Conservation (phyloP, 257 asterid species). For the Scutellaria minor region DNA sequence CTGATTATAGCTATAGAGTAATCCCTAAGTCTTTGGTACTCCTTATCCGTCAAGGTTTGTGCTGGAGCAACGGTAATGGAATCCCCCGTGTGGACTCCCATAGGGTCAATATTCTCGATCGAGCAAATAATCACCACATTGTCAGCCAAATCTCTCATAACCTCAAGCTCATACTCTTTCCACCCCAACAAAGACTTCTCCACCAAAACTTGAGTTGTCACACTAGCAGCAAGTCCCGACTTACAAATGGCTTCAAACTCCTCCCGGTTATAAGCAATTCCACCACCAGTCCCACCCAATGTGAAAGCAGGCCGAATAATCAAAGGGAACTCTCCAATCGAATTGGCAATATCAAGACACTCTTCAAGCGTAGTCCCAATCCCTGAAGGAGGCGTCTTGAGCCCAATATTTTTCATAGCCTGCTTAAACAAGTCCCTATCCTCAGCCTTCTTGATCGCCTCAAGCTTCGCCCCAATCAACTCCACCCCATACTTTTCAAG, state of each 20-base stretch:
- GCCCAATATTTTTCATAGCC: slow-evolving; percentile 92
- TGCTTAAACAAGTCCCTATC: slow-evolving; percentile 93
- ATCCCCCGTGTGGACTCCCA: slow-evolving; percentile 99
- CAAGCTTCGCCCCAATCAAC: slow-evolving; percentile 95
- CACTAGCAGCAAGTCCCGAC: slow-evolving; percentile 93
- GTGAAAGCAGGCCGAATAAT: slow-evolving; percentile 97
- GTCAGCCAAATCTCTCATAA: slow-evolving; percentile 96
- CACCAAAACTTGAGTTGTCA: slow-evolving; percentile 91
- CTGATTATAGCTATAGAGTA: slow-evolving; percentile 95
- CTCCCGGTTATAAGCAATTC: slow-evolving; percentile 93
- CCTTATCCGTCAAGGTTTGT: slow-evolving; percentile 95
- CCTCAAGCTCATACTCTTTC: slow-evolving; percentile 99
- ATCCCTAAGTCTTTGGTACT: slow-evolving; percentile 95
- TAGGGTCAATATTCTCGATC: slow-evolving; percentile 93
- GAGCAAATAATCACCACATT: slow-evolving; percentile 99
- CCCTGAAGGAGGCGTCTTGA: slow-evolving; percentile 95
- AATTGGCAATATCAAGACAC: slow-evolving; percentile 74
- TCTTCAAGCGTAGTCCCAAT: slow-evolving; percentile 91
- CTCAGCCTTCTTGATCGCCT: slow-evolving; percentile 96
- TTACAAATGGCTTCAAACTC: slow-evolving; percentile 96
- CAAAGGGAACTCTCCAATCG: slow-evolving; percentile 92
- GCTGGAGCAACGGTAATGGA: slow-evolving; percentile 99
- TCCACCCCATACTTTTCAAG: slow-evolving; percentile 96
- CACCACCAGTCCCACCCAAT: slow-evolving; percentile 97
- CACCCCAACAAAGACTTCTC: slow-evolving; percentile 96